Evolutionary conservation across 1,284 basidiomycete species (phyloP).

Genomic region (Malassezia arunalokei): DNA sequence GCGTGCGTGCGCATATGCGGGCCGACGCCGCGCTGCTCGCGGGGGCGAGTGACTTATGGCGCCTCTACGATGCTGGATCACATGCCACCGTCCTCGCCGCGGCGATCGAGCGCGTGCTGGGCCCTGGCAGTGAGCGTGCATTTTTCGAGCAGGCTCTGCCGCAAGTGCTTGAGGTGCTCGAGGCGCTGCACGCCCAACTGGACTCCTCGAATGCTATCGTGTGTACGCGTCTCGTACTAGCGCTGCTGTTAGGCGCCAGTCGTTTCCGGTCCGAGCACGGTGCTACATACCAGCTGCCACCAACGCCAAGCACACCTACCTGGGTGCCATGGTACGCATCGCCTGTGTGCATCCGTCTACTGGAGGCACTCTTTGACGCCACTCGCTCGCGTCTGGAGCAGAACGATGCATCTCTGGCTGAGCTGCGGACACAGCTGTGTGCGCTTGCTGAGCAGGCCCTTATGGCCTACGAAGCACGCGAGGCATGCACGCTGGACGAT

Average conservation of each 20-base stretch:
- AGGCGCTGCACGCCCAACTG: slow-evolving; percentile 1
- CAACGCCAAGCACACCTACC: slow-evolving; percentile 50
- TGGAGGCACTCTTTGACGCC: slow-evolving; percentile 61
- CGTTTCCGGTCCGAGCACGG: slow-evolving; percentile 62
- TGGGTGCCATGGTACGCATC: slow-evolving; percentile 70
- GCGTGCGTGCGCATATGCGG: slow-evolving; percentile 61
- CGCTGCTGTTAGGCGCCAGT: slow-evolving; percentile 60
- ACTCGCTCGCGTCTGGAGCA: slow-evolving; percentile 53
- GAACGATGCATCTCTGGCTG: slow-evolving; percentile 45
- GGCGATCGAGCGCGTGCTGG: slow-evolving; percentile 15
- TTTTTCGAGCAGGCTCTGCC: slow-evolving; percentile 17
- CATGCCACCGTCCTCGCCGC: slow-evolving; percentile 6
- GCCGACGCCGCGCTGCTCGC: slow-evolving; percentile 80
- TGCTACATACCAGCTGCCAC: slow-evolving; percentile 62
- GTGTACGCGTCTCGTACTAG: slow-evolving; percentile 60
- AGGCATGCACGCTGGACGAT: slow-evolving; percentile 32
- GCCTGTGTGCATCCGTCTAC: slow-evolving; percentile 57
- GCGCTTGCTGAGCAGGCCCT: slow-evolving; percentile 52
- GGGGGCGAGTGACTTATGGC: slow-evolving; percentile 71
- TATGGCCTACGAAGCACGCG: slow-evolving; percentile 45
- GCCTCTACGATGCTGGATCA: slow-evolving; percentile 57
- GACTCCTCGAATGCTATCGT: slow-evolving; percentile 7
- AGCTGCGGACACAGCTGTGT: slow-evolving; percentile 57
- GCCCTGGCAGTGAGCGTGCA: neutral
- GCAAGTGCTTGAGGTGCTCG: slow-evolving; percentile 8